Evolutionary conservation across 1,284 basidiomycete species (phyloP), one percentile per base, ranked within the genome.

Genomic region (Pseudozyma pruni): DNA sequence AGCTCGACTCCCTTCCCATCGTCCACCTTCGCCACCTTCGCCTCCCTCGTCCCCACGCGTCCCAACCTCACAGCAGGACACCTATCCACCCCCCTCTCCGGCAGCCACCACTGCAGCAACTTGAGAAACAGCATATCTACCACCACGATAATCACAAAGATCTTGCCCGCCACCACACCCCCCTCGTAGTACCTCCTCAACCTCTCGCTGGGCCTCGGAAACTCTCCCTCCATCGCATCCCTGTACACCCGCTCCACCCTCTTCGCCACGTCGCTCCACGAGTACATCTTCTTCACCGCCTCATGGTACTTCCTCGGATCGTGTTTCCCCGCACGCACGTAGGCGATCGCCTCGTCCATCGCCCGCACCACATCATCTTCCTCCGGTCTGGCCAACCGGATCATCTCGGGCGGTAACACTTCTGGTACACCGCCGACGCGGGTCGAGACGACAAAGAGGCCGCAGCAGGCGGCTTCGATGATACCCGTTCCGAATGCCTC

Each of bases 401-500:
- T 92, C 91, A 98, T 91, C 69, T 94, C 91, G 43, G 89, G 85
- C 0, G 96, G 96, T 17, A 99, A 85, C 54, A 98, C 91, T 83
- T 99, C 96, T 0, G 96, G 94, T 0, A 98, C 91, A 2, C 96
- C 95, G 0, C 96, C 95, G 0, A 99, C 95, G 31, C 89, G 87
- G 0, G 95, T 98, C 16, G 90, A 90, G 32, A 98, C 96, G 34
- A 98, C 91, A 78, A 96, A 95, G 9, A 98, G 86, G 0, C 96
- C 96, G 0, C 92, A 89, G 72, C 91, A 94, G 0, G 96, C 96
- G 0, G 96, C 96, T 85, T 99, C 96, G 44, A 98, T 87, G 71
- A 96, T 93, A 8, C 91, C 91, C 68, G 95, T 98, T 0, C 96
- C 95, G 76, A 99, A 99, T 0, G 96, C 89, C 83, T 99, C 95